Conservation (phyloP, 306 rosid species). For the Cercis canadensis region DNA sequence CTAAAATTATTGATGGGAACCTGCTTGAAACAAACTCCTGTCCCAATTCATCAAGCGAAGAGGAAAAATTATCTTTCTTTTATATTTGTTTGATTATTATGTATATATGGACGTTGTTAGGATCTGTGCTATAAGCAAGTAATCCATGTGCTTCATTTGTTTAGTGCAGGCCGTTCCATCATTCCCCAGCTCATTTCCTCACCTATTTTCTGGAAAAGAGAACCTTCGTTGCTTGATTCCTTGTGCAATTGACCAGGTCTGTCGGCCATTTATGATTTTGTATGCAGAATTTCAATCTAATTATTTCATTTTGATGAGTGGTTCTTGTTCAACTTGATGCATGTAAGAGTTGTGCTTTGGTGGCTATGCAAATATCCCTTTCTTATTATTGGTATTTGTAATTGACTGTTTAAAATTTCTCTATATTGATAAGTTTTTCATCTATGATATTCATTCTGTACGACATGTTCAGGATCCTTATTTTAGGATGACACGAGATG, state of each 20-base stretch:
- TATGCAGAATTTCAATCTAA: background rate
- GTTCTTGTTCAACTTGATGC: too few relatives aligned
- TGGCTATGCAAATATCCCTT: too few relatives aligned
- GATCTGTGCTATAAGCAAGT: conserved; percentile 31
- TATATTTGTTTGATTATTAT: conserved; percentile 16
- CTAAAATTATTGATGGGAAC: too few relatives aligned
- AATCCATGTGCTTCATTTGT: conserved; percentile 35
- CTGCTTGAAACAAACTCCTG: too few relatives aligned
- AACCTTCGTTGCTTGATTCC: conserved; percentile 91
- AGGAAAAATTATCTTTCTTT: conserved; percentile 22
- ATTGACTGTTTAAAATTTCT: conserved; percentile 11
- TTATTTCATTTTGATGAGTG: conserved; percentile 1
- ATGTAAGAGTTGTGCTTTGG: too few relatives aligned
- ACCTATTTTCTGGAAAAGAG: conserved; percentile 78
- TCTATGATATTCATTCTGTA: conserved; percentile 29
- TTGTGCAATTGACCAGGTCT: conserved; percentile 96
- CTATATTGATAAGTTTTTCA: background rate
- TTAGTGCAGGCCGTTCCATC: conserved; percentile 90
- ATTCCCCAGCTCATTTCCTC: conserved; percentile 98
- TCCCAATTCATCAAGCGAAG: too few relatives aligned
- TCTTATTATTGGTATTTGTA: too few relatives aligned
- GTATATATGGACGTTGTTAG: conserved; percentile 17
- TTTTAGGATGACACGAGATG: conserved; percentile 97
- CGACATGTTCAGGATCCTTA: conserved; percentile 80
- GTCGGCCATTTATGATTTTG: conserved; percentile 19